phyloP scores from a whole-genome alignment of 139 green algal genomes.

The Pseudopediastrum boryanum region DNA sequence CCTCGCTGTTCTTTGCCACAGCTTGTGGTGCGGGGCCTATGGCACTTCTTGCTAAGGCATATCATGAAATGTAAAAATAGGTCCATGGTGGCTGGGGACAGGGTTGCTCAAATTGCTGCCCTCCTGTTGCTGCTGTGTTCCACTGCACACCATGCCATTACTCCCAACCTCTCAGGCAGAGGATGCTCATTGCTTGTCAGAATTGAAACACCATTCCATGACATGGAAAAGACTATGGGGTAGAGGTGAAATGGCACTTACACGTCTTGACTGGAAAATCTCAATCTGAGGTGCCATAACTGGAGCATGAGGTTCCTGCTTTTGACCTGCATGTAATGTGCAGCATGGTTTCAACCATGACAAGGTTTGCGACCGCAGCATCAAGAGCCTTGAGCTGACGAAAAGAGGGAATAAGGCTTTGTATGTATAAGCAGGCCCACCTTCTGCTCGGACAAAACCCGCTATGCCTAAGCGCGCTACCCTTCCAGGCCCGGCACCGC shows the following conservation, averaged over 20 bases:
- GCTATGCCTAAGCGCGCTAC: constrained; percentile 23
- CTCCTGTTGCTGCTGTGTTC: too few species aligned
- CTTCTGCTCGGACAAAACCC: constrained; percentile 17
- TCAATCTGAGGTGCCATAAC: background rate
- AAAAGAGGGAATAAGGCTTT: background rate
- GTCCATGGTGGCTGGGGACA: too few species aligned
- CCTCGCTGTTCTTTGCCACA: too few species aligned
- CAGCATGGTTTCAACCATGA: constrained; percentile 12
- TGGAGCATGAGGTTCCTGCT: background rate
- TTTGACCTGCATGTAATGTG: background rate
- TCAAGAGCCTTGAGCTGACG: background rate
- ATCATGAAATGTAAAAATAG: too few species aligned
- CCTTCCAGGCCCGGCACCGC: background rate
- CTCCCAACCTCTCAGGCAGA: too few species aligned
- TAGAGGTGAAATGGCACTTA: background rate
- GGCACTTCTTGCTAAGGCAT: too few species aligned
- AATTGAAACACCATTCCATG: background rate
- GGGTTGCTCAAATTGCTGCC: too few species aligned
- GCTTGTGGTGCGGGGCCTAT: too few species aligned
- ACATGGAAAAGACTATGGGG: background rate
- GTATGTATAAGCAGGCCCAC: background rate
- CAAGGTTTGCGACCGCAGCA: background rate
- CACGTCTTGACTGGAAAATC: background rate
- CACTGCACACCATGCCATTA: too few species aligned
- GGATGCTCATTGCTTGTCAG: background rate